phyloP scores from a whole-genome alignment of 2,329 filamentous ascomycete genomes.

The Alternaria solani region DNA sequence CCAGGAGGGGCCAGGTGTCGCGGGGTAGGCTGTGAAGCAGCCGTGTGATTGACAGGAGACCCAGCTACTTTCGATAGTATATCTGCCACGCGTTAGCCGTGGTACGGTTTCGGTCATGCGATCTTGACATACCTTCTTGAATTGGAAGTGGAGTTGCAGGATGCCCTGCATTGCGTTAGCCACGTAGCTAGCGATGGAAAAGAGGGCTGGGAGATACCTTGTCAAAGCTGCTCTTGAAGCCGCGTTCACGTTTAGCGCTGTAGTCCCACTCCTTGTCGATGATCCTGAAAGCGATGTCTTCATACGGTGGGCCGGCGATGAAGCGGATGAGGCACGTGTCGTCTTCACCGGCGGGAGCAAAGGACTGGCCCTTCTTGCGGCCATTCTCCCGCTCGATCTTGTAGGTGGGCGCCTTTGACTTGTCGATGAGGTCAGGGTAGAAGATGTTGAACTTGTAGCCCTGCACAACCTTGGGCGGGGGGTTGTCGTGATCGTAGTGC shows the following conservation, averaged over 20 bases:
- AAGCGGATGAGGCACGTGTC: conserved; percentile 97
- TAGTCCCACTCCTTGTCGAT: conserved; percentile 99
- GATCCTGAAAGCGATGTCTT: conserved; percentile 96
- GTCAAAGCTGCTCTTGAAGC: conserved; percentile 96
- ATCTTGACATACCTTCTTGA: conserved; percentile 81
- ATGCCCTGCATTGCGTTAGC: conserved; percentile 72
- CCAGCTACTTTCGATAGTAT: conserved; percentile 57
- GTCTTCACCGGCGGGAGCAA: conserved; percentile 91
- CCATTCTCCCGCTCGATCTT: conserved; percentile 95
- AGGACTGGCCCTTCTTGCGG: conserved; percentile 86
- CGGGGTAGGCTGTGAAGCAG: conserved; percentile 4
- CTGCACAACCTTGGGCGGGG: conserved; percentile 96
- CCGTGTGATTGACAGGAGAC: not conserved
- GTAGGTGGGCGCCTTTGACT: conserved; percentile 92
- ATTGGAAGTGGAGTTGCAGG: conserved; percentile 95
- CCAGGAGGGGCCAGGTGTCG: not conserved
- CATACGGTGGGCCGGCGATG: conserved; percentile 92
- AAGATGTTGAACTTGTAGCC: conserved; percentile 99
- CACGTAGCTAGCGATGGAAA: not conserved
- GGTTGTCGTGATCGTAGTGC: conserved; percentile 98
- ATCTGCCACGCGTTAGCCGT: conserved; percentile 49
- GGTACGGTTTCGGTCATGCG: not conserved
- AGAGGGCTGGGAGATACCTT: conserved; percentile 70
- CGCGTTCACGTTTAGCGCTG: conserved; percentile 90
- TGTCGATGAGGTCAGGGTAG: conserved; percentile 96